A percentile compares a stretch with the other conserved stretches of the same genome.
phyloP scores from a whole-genome alignment of 169 alveolate species.

The Plasmodium vivax region DNA sequence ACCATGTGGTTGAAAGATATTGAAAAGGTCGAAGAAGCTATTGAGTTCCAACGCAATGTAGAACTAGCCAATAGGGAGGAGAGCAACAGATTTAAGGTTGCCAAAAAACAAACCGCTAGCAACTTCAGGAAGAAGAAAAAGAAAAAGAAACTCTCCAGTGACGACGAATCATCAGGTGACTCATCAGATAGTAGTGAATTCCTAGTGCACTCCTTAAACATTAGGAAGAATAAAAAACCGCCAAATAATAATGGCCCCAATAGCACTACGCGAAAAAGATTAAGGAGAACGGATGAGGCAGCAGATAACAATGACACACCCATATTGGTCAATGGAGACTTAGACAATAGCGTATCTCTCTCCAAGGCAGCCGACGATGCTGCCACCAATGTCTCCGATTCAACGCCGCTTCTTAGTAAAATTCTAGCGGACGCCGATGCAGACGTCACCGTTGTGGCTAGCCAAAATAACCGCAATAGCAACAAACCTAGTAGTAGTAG shows the following conservation, averaged over 20 bases:
- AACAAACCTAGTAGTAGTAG: conserved; percentile 12
- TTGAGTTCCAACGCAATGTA: conserved; percentile 71
- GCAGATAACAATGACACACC: not conserved
- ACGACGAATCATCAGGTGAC: conserved; percentile 65
- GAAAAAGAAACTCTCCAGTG: conserved; percentile 58
- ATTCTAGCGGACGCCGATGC: not conserved
- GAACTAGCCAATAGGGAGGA: conserved; percentile 72
- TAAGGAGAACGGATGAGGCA: not conserved
- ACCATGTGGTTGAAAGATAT: conserved; percentile 86
- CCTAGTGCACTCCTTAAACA: conserved; percentile 22
- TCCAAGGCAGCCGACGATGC: conserved; percentile 2
- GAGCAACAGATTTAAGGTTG: conserved; percentile 69
- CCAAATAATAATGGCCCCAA: not conserved
- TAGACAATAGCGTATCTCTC: conserved; percentile 12
- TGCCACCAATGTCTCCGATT: not conserved
- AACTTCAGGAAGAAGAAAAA: conserved; percentile 34
- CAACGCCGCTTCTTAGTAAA: conserved; percentile 12
- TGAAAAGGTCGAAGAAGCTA: conserved; percentile 77
- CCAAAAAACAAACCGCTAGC: conserved; percentile 18
- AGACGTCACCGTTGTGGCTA: not conserved
- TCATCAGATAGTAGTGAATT: conserved; percentile 71
- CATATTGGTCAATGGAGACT: not conserved
- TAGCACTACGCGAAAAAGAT: conserved; percentile 24
- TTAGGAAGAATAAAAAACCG: conserved; percentile 28
- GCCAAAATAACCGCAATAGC: not conserved